A percentile compares a stretch with the other conserved stretches of the same genome.
Conservation (phyloP, 257 asterid genomes). For the Galeopsis tetrahit region DNA sequence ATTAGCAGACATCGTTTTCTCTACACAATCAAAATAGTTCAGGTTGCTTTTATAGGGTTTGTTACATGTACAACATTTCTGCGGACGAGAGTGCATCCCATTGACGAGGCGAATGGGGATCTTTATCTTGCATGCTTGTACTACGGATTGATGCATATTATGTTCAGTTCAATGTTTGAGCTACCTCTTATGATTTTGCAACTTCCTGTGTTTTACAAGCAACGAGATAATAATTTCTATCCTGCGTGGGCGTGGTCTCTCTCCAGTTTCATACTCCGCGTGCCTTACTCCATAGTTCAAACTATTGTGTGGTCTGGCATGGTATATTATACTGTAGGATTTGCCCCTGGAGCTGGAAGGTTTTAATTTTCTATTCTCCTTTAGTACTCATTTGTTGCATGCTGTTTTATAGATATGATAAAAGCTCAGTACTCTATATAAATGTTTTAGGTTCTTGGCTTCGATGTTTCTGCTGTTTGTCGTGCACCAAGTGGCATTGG, state of each 20-base stretch:
- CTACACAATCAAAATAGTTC: constrained; percentile 74
- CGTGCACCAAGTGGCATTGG: constrained; percentile 91
- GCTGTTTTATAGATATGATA: not conserved
- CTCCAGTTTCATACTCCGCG: constrained; percentile 69
- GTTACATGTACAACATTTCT: constrained; percentile 84
- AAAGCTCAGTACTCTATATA: constrained; percentile 27
- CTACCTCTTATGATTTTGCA: constrained; percentile 79
- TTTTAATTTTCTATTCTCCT: constrained; percentile 29
- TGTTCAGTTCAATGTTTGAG: constrained; percentile 91
- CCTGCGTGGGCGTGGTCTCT: constrained; percentile 94
- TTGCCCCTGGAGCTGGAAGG: constrained; percentile 81
- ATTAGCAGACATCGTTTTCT: constrained; percentile 72
- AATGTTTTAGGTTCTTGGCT: constrained; percentile 69
- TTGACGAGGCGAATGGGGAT: constrained; percentile 59
- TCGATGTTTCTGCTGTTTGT: constrained; percentile 64
- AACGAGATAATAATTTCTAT: constrained; percentile 81
- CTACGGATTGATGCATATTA: constrained; percentile 80
- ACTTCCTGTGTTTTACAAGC: constrained; percentile 93
- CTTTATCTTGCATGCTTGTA: constrained; percentile 75
- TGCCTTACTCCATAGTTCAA: constrained; percentile 83
- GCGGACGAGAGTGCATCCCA: constrained; percentile 72
- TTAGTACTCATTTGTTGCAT: not conserved
- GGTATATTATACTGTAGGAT: constrained; percentile 78
- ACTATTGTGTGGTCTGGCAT: constrained; percentile 77
- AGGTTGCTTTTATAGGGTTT: constrained; percentile 86